These are phyloP conservation scores for Blepharisma japonicum DNA, from an alignment of 73 alveolate genomes.

Conservation along the genomic window DNA sequence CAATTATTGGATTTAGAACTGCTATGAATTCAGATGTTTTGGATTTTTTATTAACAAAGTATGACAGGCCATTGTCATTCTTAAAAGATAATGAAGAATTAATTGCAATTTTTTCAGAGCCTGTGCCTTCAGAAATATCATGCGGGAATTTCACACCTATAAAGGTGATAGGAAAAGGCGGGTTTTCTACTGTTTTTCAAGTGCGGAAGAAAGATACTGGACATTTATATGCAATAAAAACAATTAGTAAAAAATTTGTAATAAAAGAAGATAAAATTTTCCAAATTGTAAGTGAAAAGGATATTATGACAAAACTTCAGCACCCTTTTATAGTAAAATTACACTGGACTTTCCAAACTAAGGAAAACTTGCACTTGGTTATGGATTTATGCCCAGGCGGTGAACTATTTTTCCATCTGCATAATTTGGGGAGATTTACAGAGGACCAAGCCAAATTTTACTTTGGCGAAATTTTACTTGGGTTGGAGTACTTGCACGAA, in stretches of 20 bases:
- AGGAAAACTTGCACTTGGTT: constrained; percentile 56
- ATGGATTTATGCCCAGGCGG: constrained; percentile 88
- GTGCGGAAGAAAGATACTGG: constrained; percentile 81
- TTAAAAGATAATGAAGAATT: constrained; percentile 10
- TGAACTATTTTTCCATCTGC: constrained; percentile 74
- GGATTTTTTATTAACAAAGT: neutral
- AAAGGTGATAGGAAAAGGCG: constrained; percentile 84
- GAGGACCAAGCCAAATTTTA: constrained; percentile 59
- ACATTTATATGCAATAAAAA: constrained; percentile 74
- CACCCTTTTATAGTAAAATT: constrained; percentile 62
- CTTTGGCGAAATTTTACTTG: constrained; percentile 61
- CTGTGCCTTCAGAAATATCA: neutral
- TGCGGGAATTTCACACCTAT: constrained; percentile 41
- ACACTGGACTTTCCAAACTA: constrained; percentile 70
- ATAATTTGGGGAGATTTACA: constrained; percentile 56
- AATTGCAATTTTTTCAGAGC: constrained; percentile 11
- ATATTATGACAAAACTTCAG: constrained; percentile 46
- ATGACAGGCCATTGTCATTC: constrained; percentile 26
- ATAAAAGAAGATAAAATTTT: constrained; percentile 32
- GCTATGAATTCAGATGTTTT: constrained; percentile 2
- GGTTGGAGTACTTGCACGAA: constrained; percentile 62
- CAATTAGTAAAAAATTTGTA: constrained; percentile 61
- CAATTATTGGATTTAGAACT: neutral
- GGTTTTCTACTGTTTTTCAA: constrained; percentile 67
- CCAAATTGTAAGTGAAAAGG: constrained; percentile 41